Evolutionary conservation across 148 eudicot genomes (phyloP).

Genomic region (Camellia sinensis): DNA sequence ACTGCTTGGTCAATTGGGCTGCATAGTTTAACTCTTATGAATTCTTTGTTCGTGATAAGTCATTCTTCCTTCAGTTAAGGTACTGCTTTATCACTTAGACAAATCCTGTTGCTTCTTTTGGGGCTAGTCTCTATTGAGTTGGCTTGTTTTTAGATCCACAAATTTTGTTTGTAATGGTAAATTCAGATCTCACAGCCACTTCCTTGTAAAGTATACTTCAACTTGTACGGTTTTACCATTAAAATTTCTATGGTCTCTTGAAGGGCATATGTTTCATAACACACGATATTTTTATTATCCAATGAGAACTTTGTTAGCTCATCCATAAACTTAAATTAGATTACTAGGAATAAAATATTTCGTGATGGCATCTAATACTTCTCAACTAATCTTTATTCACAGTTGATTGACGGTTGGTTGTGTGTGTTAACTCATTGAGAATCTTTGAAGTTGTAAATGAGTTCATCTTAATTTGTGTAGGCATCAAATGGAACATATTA

Average conservation of each 20-base stretch:
- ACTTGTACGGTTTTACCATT: background rate
- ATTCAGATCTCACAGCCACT: slow-evolving; percentile 10
- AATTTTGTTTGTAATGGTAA: background rate
- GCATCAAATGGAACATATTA: too few relatives aligned
- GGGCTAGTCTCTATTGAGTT: background rate
- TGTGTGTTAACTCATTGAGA: too few relatives aligned
- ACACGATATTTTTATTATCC: background rate
- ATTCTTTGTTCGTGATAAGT: slow-evolving; percentile 4
- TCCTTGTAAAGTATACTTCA: slow-evolving; percentile 23
- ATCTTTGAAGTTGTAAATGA: too few relatives aligned
- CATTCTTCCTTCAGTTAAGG: background rate
- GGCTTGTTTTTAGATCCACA: background rate
- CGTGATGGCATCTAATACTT: background rate
- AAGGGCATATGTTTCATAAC: background rate
- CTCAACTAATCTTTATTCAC: background rate
- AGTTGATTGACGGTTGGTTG: background rate
- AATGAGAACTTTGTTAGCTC: background rate
- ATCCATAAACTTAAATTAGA: background rate
- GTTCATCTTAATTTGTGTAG: too few relatives aligned
- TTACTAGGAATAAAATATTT: background rate
- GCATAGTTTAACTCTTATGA: background rate
- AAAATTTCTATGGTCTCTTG: background rate
- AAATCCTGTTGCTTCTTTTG: background rate
- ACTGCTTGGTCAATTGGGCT: background rate
- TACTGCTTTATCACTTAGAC: background rate